Evolutionary conservation across 179 eudicot species (phyloP).

Genomic region (Drosera spatulata): DNA sequence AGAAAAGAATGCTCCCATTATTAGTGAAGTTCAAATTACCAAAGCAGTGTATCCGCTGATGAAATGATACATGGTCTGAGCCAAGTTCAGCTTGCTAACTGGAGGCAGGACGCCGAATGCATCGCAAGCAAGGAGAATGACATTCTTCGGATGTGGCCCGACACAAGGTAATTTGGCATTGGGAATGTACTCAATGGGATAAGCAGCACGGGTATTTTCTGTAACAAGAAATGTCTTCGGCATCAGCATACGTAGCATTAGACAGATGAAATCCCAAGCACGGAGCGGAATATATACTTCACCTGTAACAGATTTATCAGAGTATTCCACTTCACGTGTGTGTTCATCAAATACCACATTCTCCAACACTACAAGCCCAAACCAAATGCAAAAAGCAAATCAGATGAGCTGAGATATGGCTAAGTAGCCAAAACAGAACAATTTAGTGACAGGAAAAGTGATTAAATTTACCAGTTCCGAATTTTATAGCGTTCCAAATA

Average conservation of each 20-base stretch:
- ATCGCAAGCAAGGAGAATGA: constrained; percentile 87
- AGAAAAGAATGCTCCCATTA: too few relatives aligned
- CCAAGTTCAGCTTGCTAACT: constrained; percentile 77
- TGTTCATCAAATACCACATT: constrained; percentile 97
- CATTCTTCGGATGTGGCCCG: constrained; percentile 89
- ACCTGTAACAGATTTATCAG: constrained; percentile 90
- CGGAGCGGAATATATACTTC: neutral
- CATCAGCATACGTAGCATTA: neutral
- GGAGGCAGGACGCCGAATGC: constrained; percentile 97
- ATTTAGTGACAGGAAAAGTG: constrained; percentile 17
- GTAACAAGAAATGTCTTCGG: constrained; percentile 7
- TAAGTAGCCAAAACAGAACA: constrained; percentile 58
- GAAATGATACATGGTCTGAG: constrained; percentile 98
- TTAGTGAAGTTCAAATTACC: constrained; percentile 20
- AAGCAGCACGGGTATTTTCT: constrained; percentile 94
- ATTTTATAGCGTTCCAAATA: constrained; percentile 92
- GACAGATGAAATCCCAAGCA: neutral
- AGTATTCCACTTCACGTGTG: constrained; percentile 79
- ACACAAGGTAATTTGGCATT: constrained; percentile 89
- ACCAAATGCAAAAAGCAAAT: too few relatives aligned
- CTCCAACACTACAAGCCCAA: constrained; percentile 49
- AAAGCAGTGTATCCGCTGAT: constrained; percentile 98
- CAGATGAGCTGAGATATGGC: constrained; percentile 55
- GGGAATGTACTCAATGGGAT: constrained; percentile 89
- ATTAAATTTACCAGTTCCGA: constrained; percentile 57